Percentiles rank a stretch among this genome's conserved stretches.
These are phyloP conservation scores for Solanum virginianum DNA, from an alignment of 257 asterid genomes.

Conservation along the genomic window DNA sequence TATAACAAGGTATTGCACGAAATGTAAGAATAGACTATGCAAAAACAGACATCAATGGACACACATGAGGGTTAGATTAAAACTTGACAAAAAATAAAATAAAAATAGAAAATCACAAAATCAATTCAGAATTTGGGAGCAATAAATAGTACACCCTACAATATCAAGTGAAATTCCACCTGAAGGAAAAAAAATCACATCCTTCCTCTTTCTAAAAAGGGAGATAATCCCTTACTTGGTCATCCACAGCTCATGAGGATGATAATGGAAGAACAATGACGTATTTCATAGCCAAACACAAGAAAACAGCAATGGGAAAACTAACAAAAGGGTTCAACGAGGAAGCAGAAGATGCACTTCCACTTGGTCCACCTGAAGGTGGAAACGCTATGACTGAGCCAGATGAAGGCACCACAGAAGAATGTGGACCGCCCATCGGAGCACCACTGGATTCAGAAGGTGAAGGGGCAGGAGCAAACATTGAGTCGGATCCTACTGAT, in stretches of 20 bases:
- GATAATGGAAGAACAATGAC: neutral
- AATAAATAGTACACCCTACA: neutral
- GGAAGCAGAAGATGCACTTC: slow-evolving; percentile 42
- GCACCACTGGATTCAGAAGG: slow-evolving; percentile 64
- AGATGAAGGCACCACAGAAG: slow-evolving; percentile 52
- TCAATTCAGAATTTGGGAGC: neutral
- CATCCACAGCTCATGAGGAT: neutral
- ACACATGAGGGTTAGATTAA: neutral
- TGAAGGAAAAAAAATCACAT: neutral
- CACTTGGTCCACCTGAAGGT: slow-evolving; percentile 69
- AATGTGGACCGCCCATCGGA: slow-evolving; percentile 32
- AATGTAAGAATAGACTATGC: no score
- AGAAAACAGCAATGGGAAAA: slow-evolving; percentile 20
- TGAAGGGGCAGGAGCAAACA: slow-evolving; percentile 76
- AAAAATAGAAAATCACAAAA: neutral
- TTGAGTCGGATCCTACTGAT: slow-evolving; percentile 27
- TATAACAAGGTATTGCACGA: neutral
- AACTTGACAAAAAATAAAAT: neutral
- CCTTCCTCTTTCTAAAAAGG: neutral
- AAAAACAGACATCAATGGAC: neutral
- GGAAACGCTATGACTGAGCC: slow-evolving; percentile 41
- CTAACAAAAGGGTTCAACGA: slow-evolving; percentile 24
- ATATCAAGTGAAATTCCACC: neutral
- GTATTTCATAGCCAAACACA: slow-evolving; percentile 21
- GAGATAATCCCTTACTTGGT: neutral